Conservation (phyloP, 2,329 filamentous ascomycete genomes). For the Lachnellula suecica region DNA sequence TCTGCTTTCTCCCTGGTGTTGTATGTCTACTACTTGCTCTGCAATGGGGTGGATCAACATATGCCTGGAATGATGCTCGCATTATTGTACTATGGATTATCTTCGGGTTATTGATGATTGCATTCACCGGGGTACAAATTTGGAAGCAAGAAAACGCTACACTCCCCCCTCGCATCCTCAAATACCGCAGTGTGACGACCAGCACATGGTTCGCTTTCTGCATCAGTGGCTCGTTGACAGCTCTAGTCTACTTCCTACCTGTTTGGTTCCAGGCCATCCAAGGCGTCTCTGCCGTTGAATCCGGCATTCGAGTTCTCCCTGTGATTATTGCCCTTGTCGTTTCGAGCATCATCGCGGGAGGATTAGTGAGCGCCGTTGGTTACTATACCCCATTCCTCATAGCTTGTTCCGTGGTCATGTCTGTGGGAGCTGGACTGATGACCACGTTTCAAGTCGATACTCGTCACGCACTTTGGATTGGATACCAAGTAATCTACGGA, state of each 20-base stretch:
- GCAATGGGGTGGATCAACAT: slow-evolving; percentile 35
- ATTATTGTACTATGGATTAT: slow-evolving; percentile 33
- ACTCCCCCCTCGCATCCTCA: slow-evolving; percentile 36
- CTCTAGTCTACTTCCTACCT: slow-evolving; percentile 39
- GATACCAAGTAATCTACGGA: slow-evolving; percentile 27
- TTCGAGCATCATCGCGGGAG: slow-evolving; percentile 28
- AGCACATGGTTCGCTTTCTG: slow-evolving; percentile 28
- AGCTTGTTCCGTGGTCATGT: slow-evolving; percentile 32
- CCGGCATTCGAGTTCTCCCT: slow-evolving; percentile 32
- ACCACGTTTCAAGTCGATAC: slow-evolving; percentile 12
- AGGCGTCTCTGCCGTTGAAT: slow-evolving; percentile 38
- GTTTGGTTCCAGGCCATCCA: slow-evolving; percentile 45
- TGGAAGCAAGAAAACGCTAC: slow-evolving; percentile 36
- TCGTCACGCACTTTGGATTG: slow-evolving; percentile 35
- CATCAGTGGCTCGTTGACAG: slow-evolving; percentile 23
- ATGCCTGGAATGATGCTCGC: slow-evolving; percentile 33
- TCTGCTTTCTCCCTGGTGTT: slow-evolving; percentile 27
- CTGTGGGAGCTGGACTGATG: slow-evolving; percentile 16
- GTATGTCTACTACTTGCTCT: slow-evolving; percentile 35
- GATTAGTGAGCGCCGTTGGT: slow-evolving; percentile 14
- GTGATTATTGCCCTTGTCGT: slow-evolving; percentile 29
- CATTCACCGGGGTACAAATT: slow-evolving; percentile 30
- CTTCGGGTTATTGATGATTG: slow-evolving; percentile 22
- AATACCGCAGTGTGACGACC: slow-evolving; percentile 31
- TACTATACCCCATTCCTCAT: slow-evolving; percentile 37